phyloP scores from a whole-genome alignment of 805 yeast genomes.

The Starmerella geochares region DNA sequence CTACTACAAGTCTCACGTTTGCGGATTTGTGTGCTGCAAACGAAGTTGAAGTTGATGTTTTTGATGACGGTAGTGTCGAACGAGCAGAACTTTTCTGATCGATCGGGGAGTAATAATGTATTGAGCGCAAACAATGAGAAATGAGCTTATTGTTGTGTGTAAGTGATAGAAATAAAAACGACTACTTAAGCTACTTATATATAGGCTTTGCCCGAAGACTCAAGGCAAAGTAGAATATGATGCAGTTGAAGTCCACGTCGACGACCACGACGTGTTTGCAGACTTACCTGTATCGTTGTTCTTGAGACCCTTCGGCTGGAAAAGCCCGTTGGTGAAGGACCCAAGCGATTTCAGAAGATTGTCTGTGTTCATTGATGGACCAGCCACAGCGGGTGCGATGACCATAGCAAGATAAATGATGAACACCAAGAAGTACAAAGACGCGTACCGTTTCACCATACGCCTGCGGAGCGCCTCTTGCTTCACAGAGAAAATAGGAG shows the following conservation, averaged over 20 bases:
- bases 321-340: conserved; percentile 45
- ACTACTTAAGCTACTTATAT: conserved; percentile 5
- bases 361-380: conserved; percentile 42
- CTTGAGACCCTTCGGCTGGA: conserved; percentile 77
- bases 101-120: no score
- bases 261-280: conserved; percentile 36
- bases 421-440: conserved; percentile 64
- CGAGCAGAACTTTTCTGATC: neutral
- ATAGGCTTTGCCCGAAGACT: neutral
- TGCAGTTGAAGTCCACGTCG: conserved; percentile 37
- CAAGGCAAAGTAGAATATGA: conserved; percentile 16
- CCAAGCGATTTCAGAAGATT: conserved; percentile 28
- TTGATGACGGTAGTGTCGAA: no score
- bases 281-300: conserved; percentile 66
- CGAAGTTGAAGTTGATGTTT: no score
- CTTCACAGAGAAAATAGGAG: conserved; percentile 92
- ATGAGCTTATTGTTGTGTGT: no score
- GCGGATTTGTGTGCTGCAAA: no score
- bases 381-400: conserved; percentile 86
- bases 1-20: no score
- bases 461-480: conserved; percentile 94
- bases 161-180: conserved; percentile 8
- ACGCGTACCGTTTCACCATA: conserved; percentile 88
- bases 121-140: no score
- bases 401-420: conserved; percentile 63